These are phyloP conservation scores for Funneliformis geosporum DNA, from an alignment of 192 early-diverging fungal genomes.

Conservation along the genomic window DNA sequence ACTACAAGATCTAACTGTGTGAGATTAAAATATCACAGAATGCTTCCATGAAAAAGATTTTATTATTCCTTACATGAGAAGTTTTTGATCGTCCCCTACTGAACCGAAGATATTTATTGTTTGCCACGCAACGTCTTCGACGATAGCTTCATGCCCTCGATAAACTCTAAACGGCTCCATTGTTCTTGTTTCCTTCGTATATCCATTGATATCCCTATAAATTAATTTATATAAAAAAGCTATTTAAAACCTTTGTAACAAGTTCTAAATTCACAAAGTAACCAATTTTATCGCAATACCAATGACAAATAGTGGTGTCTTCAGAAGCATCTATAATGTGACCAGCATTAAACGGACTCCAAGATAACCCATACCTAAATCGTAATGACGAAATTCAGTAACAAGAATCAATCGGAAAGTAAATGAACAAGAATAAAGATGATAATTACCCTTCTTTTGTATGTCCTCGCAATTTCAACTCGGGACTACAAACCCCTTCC, in stretches of 20 bases:
- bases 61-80: conserved; percentile 70
- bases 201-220: conserved; percentile 78
- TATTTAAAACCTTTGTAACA: neutral
- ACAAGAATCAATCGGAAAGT: neutral
- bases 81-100: conserved; percentile 92
- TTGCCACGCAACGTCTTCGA: conserved; percentile 98
- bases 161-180: conserved; percentile 81
- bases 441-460: conserved; percentile 81
- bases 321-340: conserved; percentile 88
- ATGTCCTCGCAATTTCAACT: conserved; percentile 85
- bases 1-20: conserved; percentile 40
- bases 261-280: neutral
- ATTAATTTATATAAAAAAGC: neutral
- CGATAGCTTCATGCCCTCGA: conserved; percentile 84
- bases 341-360: conserved; percentile 82
- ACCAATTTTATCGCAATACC: conserved; percentile 41
- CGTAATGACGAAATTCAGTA: neutral
- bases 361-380: conserved; percentile 84
- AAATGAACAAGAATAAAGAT: neutral
- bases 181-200: conserved; percentile 71
- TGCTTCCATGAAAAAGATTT: neutral
- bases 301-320: conserved; percentile 88
- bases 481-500: conserved; percentile 81
- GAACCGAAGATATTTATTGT: conserved; percentile 87
- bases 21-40: neutral